Evolutionary conservation across 2,329 filamentous ascomycete species (phyloP).

Genomic region (Zasmidium citrigriseum): DNA sequence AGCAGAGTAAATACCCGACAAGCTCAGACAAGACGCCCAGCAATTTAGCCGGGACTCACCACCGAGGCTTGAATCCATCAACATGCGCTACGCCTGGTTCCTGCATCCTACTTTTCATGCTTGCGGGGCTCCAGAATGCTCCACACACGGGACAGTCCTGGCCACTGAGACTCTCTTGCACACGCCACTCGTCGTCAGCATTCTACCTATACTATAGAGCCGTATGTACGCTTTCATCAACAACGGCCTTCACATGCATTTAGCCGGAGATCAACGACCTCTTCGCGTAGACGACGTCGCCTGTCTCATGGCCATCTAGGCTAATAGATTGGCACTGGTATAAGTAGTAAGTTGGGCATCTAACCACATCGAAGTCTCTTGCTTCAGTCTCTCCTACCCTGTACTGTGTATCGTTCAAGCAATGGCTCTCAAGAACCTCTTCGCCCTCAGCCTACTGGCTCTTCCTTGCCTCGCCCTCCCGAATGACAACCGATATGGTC

Average conservation of each 20-base stretch:
- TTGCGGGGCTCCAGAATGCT: neutral
- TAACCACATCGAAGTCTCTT: too few relatives aligned
- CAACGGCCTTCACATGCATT: too few relatives aligned
- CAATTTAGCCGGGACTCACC: neutral
- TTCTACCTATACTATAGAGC: too few relatives aligned
- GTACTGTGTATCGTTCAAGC: too few relatives aligned
- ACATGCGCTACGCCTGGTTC: neutral
- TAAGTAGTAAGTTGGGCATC: neutral
- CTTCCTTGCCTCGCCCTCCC: neutral
- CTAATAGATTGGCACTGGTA: neutral
- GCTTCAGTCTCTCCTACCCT: too few relatives aligned
- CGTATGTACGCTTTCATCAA: too few relatives aligned
- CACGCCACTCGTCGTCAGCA: too few relatives aligned
- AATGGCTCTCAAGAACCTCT: too few relatives aligned
- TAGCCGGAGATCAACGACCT: slow-evolving; percentile 1
- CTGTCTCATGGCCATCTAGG: neutral
- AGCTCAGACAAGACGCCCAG: too few relatives aligned
- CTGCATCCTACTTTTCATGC: neutral
- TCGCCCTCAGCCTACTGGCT: neutral
- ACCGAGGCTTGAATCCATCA: neutral
- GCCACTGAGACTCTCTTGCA: too few relatives aligned
- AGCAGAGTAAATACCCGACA: neutral
- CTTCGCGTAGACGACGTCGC: neutral
- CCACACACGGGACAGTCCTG: neutral
- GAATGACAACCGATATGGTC: neutral